Conservation (phyloP, 2,329 filamentous ascomycete genomes). For the Pestalotiopsis sp. region DNA sequence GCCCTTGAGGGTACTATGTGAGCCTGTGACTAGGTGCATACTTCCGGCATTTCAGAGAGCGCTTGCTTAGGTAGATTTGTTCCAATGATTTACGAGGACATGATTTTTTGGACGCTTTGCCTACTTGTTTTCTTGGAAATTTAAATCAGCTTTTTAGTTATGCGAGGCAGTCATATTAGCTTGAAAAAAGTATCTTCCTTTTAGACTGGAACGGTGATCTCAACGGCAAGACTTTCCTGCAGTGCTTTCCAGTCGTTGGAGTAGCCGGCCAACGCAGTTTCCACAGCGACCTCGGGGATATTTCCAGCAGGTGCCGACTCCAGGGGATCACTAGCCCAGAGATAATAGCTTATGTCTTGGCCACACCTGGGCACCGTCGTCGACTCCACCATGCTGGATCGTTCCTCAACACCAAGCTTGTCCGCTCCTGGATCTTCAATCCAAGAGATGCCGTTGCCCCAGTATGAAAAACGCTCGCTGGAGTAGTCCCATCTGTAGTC, state of each 20-base stretch:
- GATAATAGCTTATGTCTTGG: not conserved
- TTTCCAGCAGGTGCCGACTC: not conserved
- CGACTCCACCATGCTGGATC: not conserved
- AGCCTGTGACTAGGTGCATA: too few relatives aligned
- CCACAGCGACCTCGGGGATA: not conserved
- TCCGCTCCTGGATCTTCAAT: not conserved
- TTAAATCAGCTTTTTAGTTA: too few relatives aligned
- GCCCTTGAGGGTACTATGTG: too few relatives aligned
- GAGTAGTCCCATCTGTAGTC: not conserved
- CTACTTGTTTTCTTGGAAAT: too few relatives aligned
- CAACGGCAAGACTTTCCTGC: not conserved
- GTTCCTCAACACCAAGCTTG: not conserved
- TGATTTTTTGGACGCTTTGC: too few relatives aligned
- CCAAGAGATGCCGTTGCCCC: not conserved
- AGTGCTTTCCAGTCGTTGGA: not conserved
- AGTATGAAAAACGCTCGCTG: not conserved
- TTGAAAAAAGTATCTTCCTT: too few relatives aligned
- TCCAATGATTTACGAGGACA: too few relatives aligned
- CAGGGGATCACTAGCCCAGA: not conserved
- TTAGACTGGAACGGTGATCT: not conserved
- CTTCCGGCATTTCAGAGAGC: too few relatives aligned
- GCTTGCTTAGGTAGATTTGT: too few relatives aligned
- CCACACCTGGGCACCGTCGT: not conserved
- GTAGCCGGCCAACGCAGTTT: not conserved
- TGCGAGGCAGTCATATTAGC: too few relatives aligned